Conservation (phyloP, 2,329 filamentous ascomycete genomes). For the Arthrobotrys iridis region DNA sequence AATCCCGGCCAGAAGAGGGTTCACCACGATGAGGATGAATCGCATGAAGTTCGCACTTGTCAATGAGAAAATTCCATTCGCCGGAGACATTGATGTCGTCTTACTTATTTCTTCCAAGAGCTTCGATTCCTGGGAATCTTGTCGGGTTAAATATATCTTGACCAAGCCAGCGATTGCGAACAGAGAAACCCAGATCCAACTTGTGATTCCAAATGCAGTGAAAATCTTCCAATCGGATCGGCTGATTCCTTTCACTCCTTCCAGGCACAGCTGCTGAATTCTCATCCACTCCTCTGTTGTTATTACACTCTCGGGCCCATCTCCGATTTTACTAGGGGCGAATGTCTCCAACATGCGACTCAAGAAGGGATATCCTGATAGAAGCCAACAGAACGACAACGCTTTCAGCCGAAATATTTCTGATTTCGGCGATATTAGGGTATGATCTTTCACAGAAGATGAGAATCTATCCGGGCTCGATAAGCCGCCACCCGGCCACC, state of each 20-base stretch:
- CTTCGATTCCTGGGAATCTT: background rate
- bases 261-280: conserved; percentile 14
- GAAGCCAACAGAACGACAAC: conserved; percentile 25
- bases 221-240: background rate
- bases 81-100: background rate
- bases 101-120: background rate
- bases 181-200: conserved; percentile 27
- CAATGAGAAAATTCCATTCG: background rate
- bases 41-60: background rate
- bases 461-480: background rate
- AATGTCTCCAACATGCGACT: conserved; percentile 39
- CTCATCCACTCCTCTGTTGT: conserved; percentile 11
- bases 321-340: conserved; percentile 22
- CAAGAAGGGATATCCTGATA: conserved; percentile 29
- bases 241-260: conserved; percentile 1
- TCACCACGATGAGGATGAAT: background rate
- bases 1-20: background rate
- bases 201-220: conserved; percentile 4
- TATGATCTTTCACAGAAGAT: background rate
- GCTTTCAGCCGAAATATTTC: conserved; percentile 7
- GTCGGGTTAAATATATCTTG: conserved; percentile 3
- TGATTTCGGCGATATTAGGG: background rate
- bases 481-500: background rate
- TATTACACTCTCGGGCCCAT: background rate
- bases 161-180: conserved; percentile 1